Percentiles rank a stretch among this genome's conserved stretches.
These are phyloP conservation scores for Plectranthus barbatus DNA, from an alignment of 257 asterid genomes.

Conservation along the genomic window DNA sequence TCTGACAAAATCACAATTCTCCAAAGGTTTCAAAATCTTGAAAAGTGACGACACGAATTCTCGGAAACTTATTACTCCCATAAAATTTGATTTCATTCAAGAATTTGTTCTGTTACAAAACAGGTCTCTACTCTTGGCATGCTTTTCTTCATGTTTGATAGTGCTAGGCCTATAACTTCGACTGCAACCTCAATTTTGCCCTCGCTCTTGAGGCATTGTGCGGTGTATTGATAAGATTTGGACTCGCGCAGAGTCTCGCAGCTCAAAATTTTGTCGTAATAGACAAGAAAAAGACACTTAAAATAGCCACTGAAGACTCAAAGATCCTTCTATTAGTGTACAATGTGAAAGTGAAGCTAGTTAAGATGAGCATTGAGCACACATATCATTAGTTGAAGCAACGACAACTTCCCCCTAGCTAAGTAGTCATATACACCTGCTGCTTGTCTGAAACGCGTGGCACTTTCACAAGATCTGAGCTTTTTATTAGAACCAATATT, in stretches of 20 bases:
- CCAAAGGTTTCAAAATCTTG: not conserved
- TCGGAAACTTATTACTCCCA: not conserved
- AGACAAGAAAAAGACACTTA: not conserved
- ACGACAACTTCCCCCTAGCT: no score
- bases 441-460: conserved; percentile 53
- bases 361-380: no score
- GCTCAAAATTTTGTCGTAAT: conserved; percentile 37
- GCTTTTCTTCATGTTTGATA: conserved; percentile 23
- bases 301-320: not conserved
- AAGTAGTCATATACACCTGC: conserved; percentile 53
- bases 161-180: conserved; percentile 32
- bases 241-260: conserved; percentile 39
- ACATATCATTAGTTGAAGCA: conserved; percentile 38
- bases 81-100: not conserved
- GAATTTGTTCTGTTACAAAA: not conserved
- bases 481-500: not conserved
- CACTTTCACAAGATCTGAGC: conserved; percentile 48
- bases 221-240: conserved; percentile 33
- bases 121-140: conserved; percentile 32
- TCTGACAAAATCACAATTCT: not conserved
- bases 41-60: not conserved
- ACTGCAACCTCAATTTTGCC: conserved; percentile 39
- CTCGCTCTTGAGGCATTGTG: conserved; percentile 30
- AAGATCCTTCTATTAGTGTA: not conserved
- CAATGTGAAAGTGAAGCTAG: not conserved